Percentiles rank a stretch among this genome's conserved stretches.
These are phyloP conservation scores for Lachancea sp. DNA, from an alignment of 805 yeast species.

Conservation along the genomic window DNA sequence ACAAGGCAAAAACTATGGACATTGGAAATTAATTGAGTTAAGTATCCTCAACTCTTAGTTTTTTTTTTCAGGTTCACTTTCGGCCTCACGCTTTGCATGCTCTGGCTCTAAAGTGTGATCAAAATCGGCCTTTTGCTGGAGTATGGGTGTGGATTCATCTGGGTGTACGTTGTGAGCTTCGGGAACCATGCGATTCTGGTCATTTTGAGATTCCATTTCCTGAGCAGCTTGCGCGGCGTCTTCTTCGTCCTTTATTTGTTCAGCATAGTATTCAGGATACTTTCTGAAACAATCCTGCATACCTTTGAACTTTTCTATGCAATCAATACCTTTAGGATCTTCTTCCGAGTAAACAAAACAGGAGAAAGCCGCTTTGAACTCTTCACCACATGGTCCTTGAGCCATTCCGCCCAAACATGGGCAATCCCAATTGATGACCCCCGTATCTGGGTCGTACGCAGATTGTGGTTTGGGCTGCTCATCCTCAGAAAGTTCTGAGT, in stretches of 20 bases:
- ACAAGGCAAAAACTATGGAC: slow-evolving; percentile 3
- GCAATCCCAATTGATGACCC: slow-evolving; percentile 99
- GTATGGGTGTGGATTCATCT: slow-evolving; percentile 13
- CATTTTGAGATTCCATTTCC: slow-evolving; percentile 13
- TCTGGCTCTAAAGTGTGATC: slow-evolving; percentile 11
- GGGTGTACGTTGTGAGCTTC: slow-evolving; percentile 9
- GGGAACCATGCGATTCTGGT: slow-evolving; percentile 4
- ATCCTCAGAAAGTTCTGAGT: slow-evolving; percentile 1
- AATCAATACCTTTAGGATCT: slow-evolving; percentile 95
- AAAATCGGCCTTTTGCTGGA: slow-evolving; percentile 14
- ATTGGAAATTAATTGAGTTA: not conserved
- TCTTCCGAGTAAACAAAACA: slow-evolving; percentile 91
- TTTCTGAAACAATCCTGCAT: slow-evolving; percentile 94
- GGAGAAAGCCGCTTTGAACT: slow-evolving; percentile 87
- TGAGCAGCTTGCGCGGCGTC: slow-evolving; percentile 34
- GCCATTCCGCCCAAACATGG: slow-evolving; percentile 99
- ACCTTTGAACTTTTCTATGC: slow-evolving; percentile 79
- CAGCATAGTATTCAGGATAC: slow-evolving; percentile 90
- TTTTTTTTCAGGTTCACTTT: not conserved
- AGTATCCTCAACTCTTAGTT: too few species aligned
- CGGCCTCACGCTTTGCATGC: not conserved
- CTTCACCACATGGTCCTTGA: slow-evolving; percentile 96
- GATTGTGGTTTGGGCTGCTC: slow-evolving; percentile 38
- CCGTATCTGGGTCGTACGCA: slow-evolving; percentile 93
- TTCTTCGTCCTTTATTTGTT: slow-evolving; percentile 79